A percentile compares a stretch with the other conserved stretches of the same genome.
Conservation (phyloP, 2,329 filamentous ascomycete genomes). For the Juglanconis oblonga region DNA sequence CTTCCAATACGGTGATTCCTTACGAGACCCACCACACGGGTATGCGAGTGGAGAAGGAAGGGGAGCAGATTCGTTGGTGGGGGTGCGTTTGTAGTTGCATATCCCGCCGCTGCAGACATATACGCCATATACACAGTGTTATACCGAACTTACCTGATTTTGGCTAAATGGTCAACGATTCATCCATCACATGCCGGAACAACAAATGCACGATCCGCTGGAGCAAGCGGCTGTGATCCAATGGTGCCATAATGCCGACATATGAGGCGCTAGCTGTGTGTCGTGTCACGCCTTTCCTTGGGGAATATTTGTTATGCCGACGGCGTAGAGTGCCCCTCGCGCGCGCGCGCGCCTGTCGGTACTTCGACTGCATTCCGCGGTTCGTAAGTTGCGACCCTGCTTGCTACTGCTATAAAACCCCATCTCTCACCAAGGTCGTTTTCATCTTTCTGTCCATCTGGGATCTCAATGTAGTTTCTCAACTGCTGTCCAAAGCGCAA, state of each 20-base stretch:
- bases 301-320: slow-evolving; percentile 7
- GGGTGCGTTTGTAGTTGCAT: too few species aligned
- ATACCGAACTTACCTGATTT: too few species aligned
- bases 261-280: neutral
- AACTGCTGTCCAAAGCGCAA: neutral
- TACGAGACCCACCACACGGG: too few species aligned
- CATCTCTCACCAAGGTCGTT: neutral
- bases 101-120: too few species aligned
- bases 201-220: neutral
- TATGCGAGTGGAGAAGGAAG: too few species aligned
- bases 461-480: too few species aligned
- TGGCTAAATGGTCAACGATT: too few species aligned
- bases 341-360: neutral
- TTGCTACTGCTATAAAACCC: neutral
- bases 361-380: neutral
- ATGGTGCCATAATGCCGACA: slow-evolving; percentile 6
- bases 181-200: too few species aligned
- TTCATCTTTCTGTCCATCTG: too few species aligned
- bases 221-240: neutral
- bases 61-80: too few species aligned
- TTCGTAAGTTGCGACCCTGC: neutral
- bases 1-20: too few species aligned
- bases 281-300: neutral
- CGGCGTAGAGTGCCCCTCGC: neutral
- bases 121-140: too few species aligned